phyloP scores from a whole-genome alignment of 2,329 filamentous ascomycete species.

The Pezicula neosporulosa region DNA sequence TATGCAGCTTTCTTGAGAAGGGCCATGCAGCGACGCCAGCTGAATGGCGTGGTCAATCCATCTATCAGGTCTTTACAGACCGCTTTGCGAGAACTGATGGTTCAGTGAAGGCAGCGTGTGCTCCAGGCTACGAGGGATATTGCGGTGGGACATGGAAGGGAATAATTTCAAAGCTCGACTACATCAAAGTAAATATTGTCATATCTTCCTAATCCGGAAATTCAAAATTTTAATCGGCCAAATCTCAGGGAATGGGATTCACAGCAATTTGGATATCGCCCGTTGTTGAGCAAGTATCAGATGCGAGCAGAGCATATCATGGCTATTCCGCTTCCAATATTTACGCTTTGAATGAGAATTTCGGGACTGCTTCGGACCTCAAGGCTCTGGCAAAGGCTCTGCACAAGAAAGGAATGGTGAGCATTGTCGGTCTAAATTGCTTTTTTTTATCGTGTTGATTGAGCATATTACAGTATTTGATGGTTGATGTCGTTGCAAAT shows the following conservation, averaged over 20 bases:
- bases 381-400: slow-evolving; percentile 38
- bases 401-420: slow-evolving; percentile 37
- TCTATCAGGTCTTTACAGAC: slow-evolving; percentile 41
- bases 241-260: slow-evolving; percentile 3
- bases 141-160: slow-evolving; percentile 49
- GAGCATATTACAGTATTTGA: slow-evolving; percentile 32
- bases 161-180: slow-evolving; percentile 44
- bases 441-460: neutral
- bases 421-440: neutral
- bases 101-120: slow-evolving; percentile 1
- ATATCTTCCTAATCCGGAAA: neutral
- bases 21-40: slow-evolving; percentile 3
- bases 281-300: slow-evolving; percentile 33
- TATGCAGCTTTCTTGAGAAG: neutral
- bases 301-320: slow-evolving; percentile 39
- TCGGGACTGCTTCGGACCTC: slow-evolving; percentile 41
- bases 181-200: slow-evolving; percentile 39
- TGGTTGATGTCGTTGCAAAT: slow-evolving; percentile 49
- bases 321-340: slow-evolving; percentile 46
- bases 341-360: slow-evolving; percentile 41
- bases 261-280: slow-evolving; percentile 33
- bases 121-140: slow-evolving; percentile 27
- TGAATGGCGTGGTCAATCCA: slow-evolving; percentile 33
- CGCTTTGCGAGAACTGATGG: slow-evolving; percentile 36
- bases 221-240: neutral